Evolutionary conservation across 495 filamentous ascomycete genomes (phyloP).

Genomic region (Aspergillus homomorphus): DNA sequence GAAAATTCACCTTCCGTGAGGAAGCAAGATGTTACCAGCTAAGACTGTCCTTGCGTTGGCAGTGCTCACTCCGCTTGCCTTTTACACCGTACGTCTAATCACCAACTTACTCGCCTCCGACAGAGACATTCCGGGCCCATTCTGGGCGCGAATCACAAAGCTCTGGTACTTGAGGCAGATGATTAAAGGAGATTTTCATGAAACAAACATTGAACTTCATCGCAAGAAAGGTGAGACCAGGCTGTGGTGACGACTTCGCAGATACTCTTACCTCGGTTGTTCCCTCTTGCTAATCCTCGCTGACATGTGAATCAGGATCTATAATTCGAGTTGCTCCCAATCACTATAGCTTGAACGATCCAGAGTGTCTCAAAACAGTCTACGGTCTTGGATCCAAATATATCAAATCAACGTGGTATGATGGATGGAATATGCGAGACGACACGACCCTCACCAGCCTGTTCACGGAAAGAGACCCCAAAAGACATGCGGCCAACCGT

Average conservation of each 20-base stretch:
- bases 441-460: constrained; percentile 11
- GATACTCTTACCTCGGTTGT: too few species aligned
- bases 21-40: too few species aligned
- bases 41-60: too few species aligned
- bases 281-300: too few species aligned
- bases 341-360: constrained; percentile 36
- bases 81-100: too few species aligned
- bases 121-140: constrained; percentile 39
- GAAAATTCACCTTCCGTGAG: too few species aligned
- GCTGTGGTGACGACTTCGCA: background rate
- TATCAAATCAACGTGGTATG: constrained; percentile 14
- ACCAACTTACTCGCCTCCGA: too few species aligned
- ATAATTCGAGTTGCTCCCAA: constrained; percentile 36
- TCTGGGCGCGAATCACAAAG: constrained; percentile 46
- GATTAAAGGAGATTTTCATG: constrained; percentile 28
- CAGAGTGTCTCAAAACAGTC: constrained; percentile 29
- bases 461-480: constrained; percentile 21
- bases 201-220: constrained; percentile 34
- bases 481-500: constrained; percentile 16
- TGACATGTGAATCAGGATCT: background rate
- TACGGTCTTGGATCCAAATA: constrained; percentile 25
- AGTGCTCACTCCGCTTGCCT: too few species aligned
- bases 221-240: background rate
- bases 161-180: constrained; percentile 43
- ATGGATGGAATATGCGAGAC: constrained; percentile 7